Evolutionary conservation across 441 rosid species (phyloP).

Genomic region (Viola pubescens): DNA sequence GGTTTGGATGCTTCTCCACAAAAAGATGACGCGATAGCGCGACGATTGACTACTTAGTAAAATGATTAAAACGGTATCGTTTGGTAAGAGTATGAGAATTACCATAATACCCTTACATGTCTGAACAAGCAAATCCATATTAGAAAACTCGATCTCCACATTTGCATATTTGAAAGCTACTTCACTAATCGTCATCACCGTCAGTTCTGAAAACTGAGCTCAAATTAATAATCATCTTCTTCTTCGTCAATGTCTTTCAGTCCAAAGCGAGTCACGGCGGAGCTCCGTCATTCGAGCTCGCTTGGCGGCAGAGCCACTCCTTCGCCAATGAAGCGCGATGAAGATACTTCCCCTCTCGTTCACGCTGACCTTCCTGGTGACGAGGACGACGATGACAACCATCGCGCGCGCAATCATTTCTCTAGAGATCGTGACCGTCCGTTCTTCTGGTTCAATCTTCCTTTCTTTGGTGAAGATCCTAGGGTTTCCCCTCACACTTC

Average conservation of each 20-base stretch:
- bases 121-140: too few relatives aligned
- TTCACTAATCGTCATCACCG: too few relatives aligned
- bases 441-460: slow-evolving; percentile 38
- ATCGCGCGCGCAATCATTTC: slow-evolving; percentile 43
- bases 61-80: too few relatives aligned
- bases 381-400: slow-evolving; percentile 29
- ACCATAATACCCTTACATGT: too few relatives aligned
- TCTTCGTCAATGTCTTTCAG: slow-evolving; percentile 36
- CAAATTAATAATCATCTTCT: too few relatives aligned
- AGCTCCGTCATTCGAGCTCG: slow-evolving; percentile 92
- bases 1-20: too few relatives aligned
- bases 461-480: slow-evolving; percentile 63
- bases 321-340: slow-evolving; percentile 88
- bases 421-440: slow-evolving; percentile 81
- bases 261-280: slow-evolving; percentile 82
- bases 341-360: slow-evolving; percentile 69
- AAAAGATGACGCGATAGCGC: too few relatives aligned
- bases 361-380: slow-evolving; percentile 36
- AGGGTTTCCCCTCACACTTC: slow-evolving; percentile 54
- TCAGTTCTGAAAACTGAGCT: too few relatives aligned
- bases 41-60: too few relatives aligned
- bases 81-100: too few relatives aligned
- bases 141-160: too few relatives aligned
- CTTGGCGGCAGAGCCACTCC: slow-evolving; percentile 74
- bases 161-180: too few relatives aligned